A percentile compares a stretch with the other conserved stretches of the same genome.
These are phyloP conservation scores for Neocallimastix lanati DNA, from an alignment of 192 early-diverging fungal genomes.

Conservation along the genomic window DNA sequence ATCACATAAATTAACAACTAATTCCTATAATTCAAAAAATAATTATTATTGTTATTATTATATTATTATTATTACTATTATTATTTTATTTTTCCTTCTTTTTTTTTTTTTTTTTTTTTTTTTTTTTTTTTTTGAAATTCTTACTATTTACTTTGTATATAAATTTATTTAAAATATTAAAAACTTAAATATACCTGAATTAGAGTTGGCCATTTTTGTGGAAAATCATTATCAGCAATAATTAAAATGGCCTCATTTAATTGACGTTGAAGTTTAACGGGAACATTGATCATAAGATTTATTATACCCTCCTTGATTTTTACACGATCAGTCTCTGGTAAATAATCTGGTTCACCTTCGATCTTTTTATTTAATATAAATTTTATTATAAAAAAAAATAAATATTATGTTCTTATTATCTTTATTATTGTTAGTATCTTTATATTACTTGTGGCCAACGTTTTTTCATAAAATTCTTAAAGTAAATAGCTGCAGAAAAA, in stretches of 20 bases:
- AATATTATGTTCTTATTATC: too few relatives aligned
- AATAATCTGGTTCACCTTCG: slow-evolving; percentile 25
- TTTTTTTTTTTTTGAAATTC: too few relatives aligned
- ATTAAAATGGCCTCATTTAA: slow-evolving; percentile 78
- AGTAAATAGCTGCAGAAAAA: slow-evolving; percentile 68
- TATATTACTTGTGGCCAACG: slow-evolving; percentile 46
- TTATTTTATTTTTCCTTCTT: too few relatives aligned
- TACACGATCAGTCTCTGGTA: slow-evolving; percentile 42
- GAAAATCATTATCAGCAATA: slow-evolving; percentile 87
- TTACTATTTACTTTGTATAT: too few relatives aligned
- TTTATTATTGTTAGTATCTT: too few relatives aligned
- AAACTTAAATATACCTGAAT: slow-evolving; percentile 27
- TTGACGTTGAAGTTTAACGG: slow-evolving; percentile 64
- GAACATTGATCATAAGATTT: slow-evolving; percentile 62
- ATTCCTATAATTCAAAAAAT: too few relatives aligned
- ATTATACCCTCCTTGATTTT: slow-evolving; percentile 75
- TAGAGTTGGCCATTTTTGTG: slow-evolving; percentile 66
- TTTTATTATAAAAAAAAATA: too few relatives aligned
- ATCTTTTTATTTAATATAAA: slow-evolving; percentile 18
- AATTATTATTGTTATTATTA: too few relatives aligned
- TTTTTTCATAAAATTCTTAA: slow-evolving; percentile 91
- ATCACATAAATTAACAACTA: slow-evolving; percentile 51
- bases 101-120: too few relatives aligned
- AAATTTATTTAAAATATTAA: too few relatives aligned
- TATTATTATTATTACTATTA: too few relatives aligned